Percentiles rank a stretch among this genome's conserved stretches.
These are phyloP conservation scores for Clarkia xantiana DNA, from an alignment of 345 rosid species.

Conservation along the genomic window DNA sequence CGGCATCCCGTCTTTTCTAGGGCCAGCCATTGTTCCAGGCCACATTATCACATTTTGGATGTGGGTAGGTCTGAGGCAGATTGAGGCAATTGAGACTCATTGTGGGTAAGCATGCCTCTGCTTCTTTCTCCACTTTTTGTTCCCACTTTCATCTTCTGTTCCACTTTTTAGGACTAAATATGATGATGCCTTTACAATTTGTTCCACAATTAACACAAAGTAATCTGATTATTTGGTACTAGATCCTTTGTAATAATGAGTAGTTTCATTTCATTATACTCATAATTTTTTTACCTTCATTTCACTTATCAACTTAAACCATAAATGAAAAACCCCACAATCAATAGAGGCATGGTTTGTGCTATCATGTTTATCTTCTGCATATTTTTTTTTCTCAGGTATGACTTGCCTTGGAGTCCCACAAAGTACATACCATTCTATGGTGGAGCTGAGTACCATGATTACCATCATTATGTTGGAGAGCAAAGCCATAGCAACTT, in stretches of 20 bases:
- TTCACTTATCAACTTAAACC: neutral
- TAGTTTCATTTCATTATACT: no score
- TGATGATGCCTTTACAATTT: neutral
- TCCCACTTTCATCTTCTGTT: neutral
- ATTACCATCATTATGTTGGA: slow-evolving; percentile 97
- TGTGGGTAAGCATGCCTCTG: slow-evolving; percentile 63
- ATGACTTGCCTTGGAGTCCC: slow-evolving; percentile 83
- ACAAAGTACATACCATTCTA: slow-evolving; percentile 87
- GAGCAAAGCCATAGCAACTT: slow-evolving; percentile 98
- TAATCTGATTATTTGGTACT: neutral
- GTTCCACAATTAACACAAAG: neutral
- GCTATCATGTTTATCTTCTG: neutral
- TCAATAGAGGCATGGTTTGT: neutral
- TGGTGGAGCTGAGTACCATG: slow-evolving; percentile 95
- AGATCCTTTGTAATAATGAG: no score
- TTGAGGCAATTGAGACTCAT: slow-evolving; percentile 91
- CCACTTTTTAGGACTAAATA: neutral
- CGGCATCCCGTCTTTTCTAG: slow-evolving; percentile 82
- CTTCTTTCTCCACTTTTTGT: neutral
- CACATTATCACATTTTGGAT: slow-evolving; percentile 87
- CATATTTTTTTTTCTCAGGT: slow-evolving; percentile 23
- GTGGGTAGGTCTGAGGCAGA: slow-evolving; percentile 82
- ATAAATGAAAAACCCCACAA: neutral
- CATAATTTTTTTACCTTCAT: neutral
- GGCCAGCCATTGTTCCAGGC: slow-evolving; percentile 94